A percentile compares a stretch with the other conserved stretches of the same genome.
Conservation (phyloP, 805 yeast species). For the Schwanniomyces sp. region DNA sequence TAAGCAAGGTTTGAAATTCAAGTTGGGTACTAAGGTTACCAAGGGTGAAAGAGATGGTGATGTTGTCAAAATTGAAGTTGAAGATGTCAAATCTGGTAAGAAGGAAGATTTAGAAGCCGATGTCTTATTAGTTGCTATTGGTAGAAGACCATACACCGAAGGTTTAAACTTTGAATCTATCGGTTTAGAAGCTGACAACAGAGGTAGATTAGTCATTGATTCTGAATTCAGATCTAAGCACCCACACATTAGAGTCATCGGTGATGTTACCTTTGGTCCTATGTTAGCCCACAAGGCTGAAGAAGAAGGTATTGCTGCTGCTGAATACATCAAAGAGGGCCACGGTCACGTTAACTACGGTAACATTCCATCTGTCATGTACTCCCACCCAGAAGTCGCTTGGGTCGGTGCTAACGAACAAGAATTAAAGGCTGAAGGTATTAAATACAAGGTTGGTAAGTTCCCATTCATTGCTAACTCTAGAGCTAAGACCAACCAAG, state of each 20-base stretch:
- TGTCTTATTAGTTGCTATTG: slow-evolving; percentile 93
- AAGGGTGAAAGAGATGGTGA: slow-evolving; percentile 90
- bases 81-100: slow-evolving; percentile 84
- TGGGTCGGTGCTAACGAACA: slow-evolving; percentile 98
- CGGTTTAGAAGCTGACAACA: slow-evolving; percentile 88
- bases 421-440: slow-evolving; percentile 89
- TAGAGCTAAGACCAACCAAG: slow-evolving; percentile 97
- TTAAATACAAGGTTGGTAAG: slow-evolving; percentile 90
- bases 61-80: slow-evolving; percentile 80
- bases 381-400: slow-evolving; percentile 98
- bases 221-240: slow-evolving; percentile 88
- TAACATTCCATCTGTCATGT: slow-evolving; percentile 98
- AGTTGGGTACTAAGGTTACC: slow-evolving; percentile 87
- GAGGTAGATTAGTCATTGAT: slow-evolving; percentile 93
- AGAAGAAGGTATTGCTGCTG: slow-evolving; percentile 99
- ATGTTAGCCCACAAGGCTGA: slow-evolving; percentile 99
- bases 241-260: slow-evolving; percentile 94
- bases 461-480: slow-evolving; percentile 99
- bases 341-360: slow-evolving; percentile 98
- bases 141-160: slow-evolving; percentile 95
- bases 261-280: slow-evolving; percentile 98
- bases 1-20: slow-evolving; percentile 95
- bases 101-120: slow-evolving; percentile 82
- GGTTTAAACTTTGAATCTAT: slow-evolving; percentile 86
- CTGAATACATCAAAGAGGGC: slow-evolving; percentile 87